Evolutionary conservation across 2,329 filamentous ascomycete genomes (phyloP).

Genomic region (Colletotrichum agaves): DNA sequence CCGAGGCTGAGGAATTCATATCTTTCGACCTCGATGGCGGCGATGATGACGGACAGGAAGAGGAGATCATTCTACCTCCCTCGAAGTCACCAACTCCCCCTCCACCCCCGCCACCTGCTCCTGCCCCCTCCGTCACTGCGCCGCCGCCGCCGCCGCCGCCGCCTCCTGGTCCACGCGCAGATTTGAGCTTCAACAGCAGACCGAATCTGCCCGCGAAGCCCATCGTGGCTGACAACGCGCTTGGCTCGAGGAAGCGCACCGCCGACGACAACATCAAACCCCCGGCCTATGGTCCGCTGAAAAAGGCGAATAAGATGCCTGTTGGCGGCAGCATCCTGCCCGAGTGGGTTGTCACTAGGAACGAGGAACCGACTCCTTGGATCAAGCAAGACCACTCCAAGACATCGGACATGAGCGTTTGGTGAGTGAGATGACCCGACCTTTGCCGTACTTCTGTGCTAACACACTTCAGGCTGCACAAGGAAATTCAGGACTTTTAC

Average conservation of each 20-base stretch:
- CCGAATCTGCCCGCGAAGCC: conserved; percentile 40
- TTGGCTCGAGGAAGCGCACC: conserved; percentile 80
- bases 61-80: conserved; percentile 38
- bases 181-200: conserved; percentile 34
- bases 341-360: conserved; percentile 60
- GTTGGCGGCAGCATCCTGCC: conserved; percentile 60
- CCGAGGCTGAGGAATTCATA: conserved; percentile 85
- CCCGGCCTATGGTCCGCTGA: conserved; percentile 62
- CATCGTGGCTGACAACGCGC: conserved; percentile 50
- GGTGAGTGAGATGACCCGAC: conserved; percentile 55
- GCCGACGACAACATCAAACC: conserved; percentile 74
- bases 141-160: neutral
- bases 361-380: conserved; percentile 71
- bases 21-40: conserved; percentile 77
- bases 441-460: neutral
- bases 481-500: conserved; percentile 91
- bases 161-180: conserved; percentile 15
- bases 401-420: conserved; percentile 63
- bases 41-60: conserved; percentile 55
- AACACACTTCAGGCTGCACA: conserved; percentile 73
- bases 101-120: conserved; percentile 20
- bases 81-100: conserved; percentile 28
- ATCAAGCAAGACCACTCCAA: conserved; percentile 63
- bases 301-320: conserved; percentile 61
- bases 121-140: conserved; percentile 9